phyloP scores from a whole-genome alignment of 305 asterid species.

The Rubia peregrina region DNA sequence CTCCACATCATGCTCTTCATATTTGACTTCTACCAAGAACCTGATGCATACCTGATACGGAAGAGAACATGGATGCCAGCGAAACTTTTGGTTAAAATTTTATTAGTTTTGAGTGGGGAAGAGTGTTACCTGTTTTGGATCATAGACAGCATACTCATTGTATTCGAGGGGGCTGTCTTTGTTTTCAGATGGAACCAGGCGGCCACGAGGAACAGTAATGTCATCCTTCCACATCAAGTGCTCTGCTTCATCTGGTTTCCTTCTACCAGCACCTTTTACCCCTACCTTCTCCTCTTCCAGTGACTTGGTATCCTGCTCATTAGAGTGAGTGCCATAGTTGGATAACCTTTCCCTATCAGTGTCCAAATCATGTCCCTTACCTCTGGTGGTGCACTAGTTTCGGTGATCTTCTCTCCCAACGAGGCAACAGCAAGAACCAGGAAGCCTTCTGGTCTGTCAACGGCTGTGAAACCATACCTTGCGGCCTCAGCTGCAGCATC shows the following conservation, averaged over 20 bases:
- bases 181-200: slow-evolving; percentile 44
- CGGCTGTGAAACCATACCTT: slow-evolving; percentile 74
- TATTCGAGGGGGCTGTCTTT: slow-evolving; percentile 63
- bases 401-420: slow-evolving; percentile 44
- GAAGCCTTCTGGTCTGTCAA: slow-evolving; percentile 79
- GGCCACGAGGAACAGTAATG: slow-evolving; percentile 78
- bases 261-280: slow-evolving; percentile 60
- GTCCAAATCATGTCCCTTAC: slow-evolving; percentile 19
- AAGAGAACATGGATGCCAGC: not conserved
- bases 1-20: slow-evolving; percentile 52
- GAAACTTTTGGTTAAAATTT: not conserved
- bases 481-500: slow-evolving; percentile 93
- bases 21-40: slow-evolving; percentile 65
- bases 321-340: not conserved
- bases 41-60: slow-evolving; percentile 46
- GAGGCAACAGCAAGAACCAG: slow-evolving; percentile 78
- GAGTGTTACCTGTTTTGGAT: slow-evolving; percentile 54
- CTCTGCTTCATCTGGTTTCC: slow-evolving; percentile 67
- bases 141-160: slow-evolving; percentile 75
- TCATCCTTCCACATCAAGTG: slow-evolving; percentile 72
- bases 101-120: too few relatives aligned
- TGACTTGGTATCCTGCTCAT: slow-evolving; percentile 32
- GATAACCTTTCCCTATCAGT: not conserved
- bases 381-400: slow-evolving; percentile 48
- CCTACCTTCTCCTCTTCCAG: slow-evolving; percentile 59